Base-by-base conservation (phyloP, 2,329 filamentous ascomycete genomes). In the Aureobasidium sp. region DNA sequence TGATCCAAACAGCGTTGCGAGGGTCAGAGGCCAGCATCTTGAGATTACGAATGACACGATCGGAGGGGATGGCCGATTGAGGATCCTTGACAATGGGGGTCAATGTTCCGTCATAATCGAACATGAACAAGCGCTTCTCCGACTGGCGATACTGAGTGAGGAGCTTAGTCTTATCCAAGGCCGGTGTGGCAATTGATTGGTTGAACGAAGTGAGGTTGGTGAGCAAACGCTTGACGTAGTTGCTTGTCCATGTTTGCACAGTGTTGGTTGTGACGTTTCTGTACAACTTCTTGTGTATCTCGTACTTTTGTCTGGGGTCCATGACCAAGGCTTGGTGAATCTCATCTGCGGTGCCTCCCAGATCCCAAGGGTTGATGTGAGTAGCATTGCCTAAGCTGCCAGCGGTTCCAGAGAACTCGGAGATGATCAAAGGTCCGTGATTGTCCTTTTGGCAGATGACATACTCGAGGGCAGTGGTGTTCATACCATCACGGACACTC, bases 21-120 rank as follows among this genome's bases (percentile, higher is more conserved):
- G 87, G 84, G 70, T 97, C 90, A 0, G 87, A 81, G 0, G 92
- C 88, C 43, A 99, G 80, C 11, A 83, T 81, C 71, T 88, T 90
- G 62, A 99, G 79, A 0, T 88, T 92, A 31, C 86, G 83, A 51
- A 95, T 86, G 23, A 96, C 84, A 23, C 86, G 84, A 67, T 91
- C 87, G 0, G 92, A 93, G 0, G 94, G 94, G 40, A 96, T 86
- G 3, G 94, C 94, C 5, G 90, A 86, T 65, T 88, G 86, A 1
- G 94, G 94, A 69, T 97, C 91, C 67, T 88, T 87, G 60, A 97
- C 94, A 67, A 99, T 97, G 0, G 92, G 90, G 3, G 94, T 97
- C 59, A 99, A 81, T 0, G 94, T 99, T 50, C 94, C 94, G 71
- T 99, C 94, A 69, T 99, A 99, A 75, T 99, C 94, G 71, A 97